A percentile compares a stretch with the other conserved stretches of the same genome.
These are phyloP conservation scores for Glaciozyma martinii DNA, from an alignment of 768 basidiomycete species.

Conservation along the genomic window DNA sequence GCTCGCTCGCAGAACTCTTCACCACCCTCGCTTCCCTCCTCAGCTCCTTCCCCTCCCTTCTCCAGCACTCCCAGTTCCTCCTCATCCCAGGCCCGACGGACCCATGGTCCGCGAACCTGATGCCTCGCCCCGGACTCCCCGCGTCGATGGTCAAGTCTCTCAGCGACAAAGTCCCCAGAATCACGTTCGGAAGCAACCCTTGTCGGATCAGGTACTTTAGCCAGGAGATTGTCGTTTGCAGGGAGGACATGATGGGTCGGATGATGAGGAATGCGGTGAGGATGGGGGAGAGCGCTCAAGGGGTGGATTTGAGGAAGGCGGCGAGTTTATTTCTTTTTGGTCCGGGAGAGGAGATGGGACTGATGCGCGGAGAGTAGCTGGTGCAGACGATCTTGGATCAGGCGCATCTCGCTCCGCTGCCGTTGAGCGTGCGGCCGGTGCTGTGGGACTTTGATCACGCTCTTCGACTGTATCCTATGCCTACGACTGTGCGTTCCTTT, in stretches of 20 bases:
- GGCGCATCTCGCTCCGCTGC: conserved; percentile 81
- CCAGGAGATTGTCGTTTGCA: conserved; percentile 87
- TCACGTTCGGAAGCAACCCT: conserved; percentile 79
- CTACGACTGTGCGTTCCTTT: conserved; percentile 61
- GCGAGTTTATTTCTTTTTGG: neutral
- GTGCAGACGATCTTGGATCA: conserved; percentile 74
- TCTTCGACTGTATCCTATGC: conserved; percentile 84
- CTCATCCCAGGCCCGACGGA: conserved; percentile 92
- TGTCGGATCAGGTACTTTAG: conserved; percentile 90
- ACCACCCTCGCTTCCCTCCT: conserved; percentile 78
- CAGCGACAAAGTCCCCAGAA: conserved; percentile 62
- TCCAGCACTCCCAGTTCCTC: conserved; percentile 74
- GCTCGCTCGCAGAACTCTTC: conserved; percentile 58
- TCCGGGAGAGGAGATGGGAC: neutral
- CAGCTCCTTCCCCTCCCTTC: conserved; percentile 65
- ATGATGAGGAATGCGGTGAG: conserved; percentile 88
- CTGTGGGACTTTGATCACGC: conserved; percentile 85
- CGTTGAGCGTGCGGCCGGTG: conserved; percentile 73
- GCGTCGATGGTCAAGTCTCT: conserved; percentile 63
- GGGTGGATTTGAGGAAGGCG: conserved; percentile 21
- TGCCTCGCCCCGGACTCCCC: conserved; percentile 74
- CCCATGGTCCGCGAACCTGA: conserved; percentile 56
- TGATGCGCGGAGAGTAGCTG: conserved; percentile 7
- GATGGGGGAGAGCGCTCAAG: conserved; percentile 60
- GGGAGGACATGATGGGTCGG: conserved; percentile 85